These are phyloP conservation scores for Discostella stelligera DNA, from an alignment of 352 stramenopile species.

Conservation along the genomic window DNA sequence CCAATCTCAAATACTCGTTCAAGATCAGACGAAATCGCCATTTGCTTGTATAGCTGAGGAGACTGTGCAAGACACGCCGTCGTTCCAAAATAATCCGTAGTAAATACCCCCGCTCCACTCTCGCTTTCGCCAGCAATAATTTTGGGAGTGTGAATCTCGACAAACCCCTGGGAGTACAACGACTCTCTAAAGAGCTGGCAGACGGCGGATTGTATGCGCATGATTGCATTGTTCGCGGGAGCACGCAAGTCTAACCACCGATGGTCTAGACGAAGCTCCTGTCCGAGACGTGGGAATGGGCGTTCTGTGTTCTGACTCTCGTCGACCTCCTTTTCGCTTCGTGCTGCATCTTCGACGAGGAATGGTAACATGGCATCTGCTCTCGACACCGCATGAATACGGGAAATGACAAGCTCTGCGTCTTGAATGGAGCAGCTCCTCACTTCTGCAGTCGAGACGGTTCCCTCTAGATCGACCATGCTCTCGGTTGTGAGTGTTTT, in stretches of 20 bases:
- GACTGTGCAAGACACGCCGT: slow-evolving; percentile 92
- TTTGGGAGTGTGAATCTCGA: slow-evolving; percentile 99
- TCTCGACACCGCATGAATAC: slow-evolving; percentile 94
- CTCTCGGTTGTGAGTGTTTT: slow-evolving; percentile 92
- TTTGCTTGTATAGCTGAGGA: slow-evolving; percentile 99
- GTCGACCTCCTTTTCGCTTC: slow-evolving; percentile 85
- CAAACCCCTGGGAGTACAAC: slow-evolving; percentile 91
- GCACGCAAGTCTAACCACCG: slow-evolving; percentile 95
- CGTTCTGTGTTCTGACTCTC: slow-evolving; percentile 78
- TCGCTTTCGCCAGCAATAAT: slow-evolving; percentile 96
- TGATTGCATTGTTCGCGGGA: slow-evolving; percentile 97
- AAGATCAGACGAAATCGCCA: slow-evolving; percentile 86
- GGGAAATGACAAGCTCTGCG: slow-evolving; percentile 92
- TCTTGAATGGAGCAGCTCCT: slow-evolving; percentile 91
- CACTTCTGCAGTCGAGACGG: slow-evolving; percentile 86
- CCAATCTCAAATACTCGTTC: slow-evolving; percentile 90
- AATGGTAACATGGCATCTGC: slow-evolving; percentile 89
- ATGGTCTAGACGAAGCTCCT: slow-evolving; percentile 93
- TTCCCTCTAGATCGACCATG: slow-evolving; percentile 94
- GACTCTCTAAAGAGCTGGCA: slow-evolving; percentile 97
- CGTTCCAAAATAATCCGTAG: slow-evolving; percentile 97
- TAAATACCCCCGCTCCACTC: slow-evolving; percentile 97
- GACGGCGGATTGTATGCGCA: slow-evolving; percentile 96
- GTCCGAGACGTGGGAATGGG: slow-evolving; percentile 70
- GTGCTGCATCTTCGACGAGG: slow-evolving; percentile 92